phyloP scores from a whole-genome alignment of 2,329 filamentous ascomycete genomes.

The Talaromyces funiculosus region DNA sequence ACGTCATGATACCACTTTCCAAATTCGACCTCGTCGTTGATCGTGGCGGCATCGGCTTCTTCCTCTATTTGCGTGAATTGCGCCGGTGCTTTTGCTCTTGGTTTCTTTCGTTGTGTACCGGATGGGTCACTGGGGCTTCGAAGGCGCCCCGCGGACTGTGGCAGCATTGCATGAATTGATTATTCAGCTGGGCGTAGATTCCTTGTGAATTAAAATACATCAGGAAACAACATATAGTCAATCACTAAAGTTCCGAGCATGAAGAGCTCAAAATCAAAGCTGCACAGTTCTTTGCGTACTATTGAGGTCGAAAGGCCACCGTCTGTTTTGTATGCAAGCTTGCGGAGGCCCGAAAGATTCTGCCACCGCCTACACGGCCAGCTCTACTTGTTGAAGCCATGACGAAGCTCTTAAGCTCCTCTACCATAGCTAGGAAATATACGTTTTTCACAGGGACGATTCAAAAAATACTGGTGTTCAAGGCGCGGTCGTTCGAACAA shows the following conservation, averaged over 20 bases:
- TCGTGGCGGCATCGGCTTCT: conserved; percentile 21
- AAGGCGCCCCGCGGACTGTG: conserved; percentile 28
- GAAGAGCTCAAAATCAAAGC: neutral
- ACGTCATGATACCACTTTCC: conserved; percentile 54
- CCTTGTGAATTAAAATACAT: neutral
- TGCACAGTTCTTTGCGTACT: neutral
- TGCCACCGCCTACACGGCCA: conserved; percentile 28
- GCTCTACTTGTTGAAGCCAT: neutral
- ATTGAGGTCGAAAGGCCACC: conserved; percentile 5
- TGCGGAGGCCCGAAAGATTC: conserved; percentile 26
- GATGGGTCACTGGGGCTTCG: conserved; percentile 33
- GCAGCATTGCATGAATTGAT: conserved; percentile 21
- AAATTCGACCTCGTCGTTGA: conserved; percentile 57
- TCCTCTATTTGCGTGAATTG: conserved; percentile 11
- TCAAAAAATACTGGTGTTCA: neutral
- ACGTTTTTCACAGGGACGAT: neutral
- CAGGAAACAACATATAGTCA: neutral
- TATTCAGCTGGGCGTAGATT: neutral
- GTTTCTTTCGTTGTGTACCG: conserved; percentile 11
- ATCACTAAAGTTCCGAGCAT: neutral
- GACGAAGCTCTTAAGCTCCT: neutral
- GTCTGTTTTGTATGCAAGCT: conserved; percentile 18
- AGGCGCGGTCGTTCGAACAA: conserved; percentile 8
- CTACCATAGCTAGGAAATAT: neutral
- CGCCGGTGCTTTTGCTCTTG: conserved; percentile 18